Evolutionary conservation across 1,284 basidiomycete species (phyloP), one percentile per base, ranked within the genome.

Genomic region (Ustilago hordei): DNA sequence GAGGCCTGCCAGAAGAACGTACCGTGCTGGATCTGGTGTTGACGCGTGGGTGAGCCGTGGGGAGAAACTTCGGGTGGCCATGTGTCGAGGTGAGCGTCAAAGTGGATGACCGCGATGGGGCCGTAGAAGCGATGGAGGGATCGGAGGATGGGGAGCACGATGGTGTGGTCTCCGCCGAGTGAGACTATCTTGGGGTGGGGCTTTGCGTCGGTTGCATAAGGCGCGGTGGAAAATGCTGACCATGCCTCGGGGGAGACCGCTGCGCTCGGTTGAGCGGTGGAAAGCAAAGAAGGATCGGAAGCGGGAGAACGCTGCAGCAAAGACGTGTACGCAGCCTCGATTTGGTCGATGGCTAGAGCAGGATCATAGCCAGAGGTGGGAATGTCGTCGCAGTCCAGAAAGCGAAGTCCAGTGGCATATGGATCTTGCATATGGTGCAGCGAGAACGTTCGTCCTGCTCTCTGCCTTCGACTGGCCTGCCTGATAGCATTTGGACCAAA

Each of bases 31-130:
- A 85, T 76, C 59, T 78, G 74, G 35, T 75, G 78, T 54, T 82
- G 78, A 1, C 61, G 48, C 8, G 65, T 77, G n/a, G 65, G 77
- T 3, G 57, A 65, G 39, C 69, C 72, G 9, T 43, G 71, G 43
- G 66, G 64, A 0, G 69, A 77, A 9, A 73, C 73, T 36, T 64
- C 59, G 31, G 91, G 91, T 78, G 91, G 92, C 91, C 91, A 92
- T 6, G 92, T 88, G 69, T 88, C 87, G 55, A 88, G 84, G 60
- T 88, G 87, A 1, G 86, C 85, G 68, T 88, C 87, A 60, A 88
- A 87, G 76, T 88, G 87, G 56, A 80, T 86, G 35, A 87, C 87
- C 0, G 85, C 83, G 58, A 88, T 85, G 0, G 86, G 86, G 3
- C 87, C 87, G 57, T 87, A 87, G 4, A 87, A 83, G 50, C 85